Base-by-base conservation (phyloP, 352 stramenopile species). In the Phytophthora constricta region DNA sequence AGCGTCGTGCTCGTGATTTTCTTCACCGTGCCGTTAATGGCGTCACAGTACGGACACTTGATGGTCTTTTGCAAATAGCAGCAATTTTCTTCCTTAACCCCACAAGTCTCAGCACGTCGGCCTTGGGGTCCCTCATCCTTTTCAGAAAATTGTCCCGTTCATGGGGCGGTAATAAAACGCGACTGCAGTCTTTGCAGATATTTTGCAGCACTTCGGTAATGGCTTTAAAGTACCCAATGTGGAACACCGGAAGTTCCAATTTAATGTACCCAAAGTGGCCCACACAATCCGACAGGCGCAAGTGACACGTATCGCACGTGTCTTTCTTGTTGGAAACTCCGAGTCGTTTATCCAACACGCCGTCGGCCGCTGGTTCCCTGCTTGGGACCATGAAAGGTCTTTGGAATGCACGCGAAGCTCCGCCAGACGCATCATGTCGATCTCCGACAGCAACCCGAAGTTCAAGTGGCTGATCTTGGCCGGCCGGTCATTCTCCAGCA, bases 161-260 rank as follows among this genome's bases (percentile, higher is more conserved):
- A 5, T 76, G 68, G n/a, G 96, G 87, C 10, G 84, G 70, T 20
- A 99, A 68, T 33, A 99, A 70, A 11, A 99, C 93, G 28, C 96
- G 80, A 20, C 89, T 98, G 77, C 98, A 99, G 19, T 83, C 90
- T 77, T 97, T 96, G 69, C 98, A 99, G 51, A 99, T 99, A 70
- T 97, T 99, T 74, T 99, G 98, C 31, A 99, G 76, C 17, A 99
- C 92, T 53, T 97, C 92, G 13, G 99, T 91, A 49, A 97, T 99
- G 65, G 98, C 95, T 64, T 99, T 99, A 72, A 99, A 98, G 77
- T 99, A 99, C 5, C 98, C 98, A 77, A 99, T 99, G 82, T 99
- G 98, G 76, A 99, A 99, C 57, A 99, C 97, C 0, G 98, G 98
- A 31, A 99, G 88, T 66, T 97, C 93, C 31, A 99, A 77, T 54